Evolutionary conservation across 129 eudicot species (phyloP), one percentile per base, ranked within the genome.

Genomic region (Deinandra increscens): DNA sequence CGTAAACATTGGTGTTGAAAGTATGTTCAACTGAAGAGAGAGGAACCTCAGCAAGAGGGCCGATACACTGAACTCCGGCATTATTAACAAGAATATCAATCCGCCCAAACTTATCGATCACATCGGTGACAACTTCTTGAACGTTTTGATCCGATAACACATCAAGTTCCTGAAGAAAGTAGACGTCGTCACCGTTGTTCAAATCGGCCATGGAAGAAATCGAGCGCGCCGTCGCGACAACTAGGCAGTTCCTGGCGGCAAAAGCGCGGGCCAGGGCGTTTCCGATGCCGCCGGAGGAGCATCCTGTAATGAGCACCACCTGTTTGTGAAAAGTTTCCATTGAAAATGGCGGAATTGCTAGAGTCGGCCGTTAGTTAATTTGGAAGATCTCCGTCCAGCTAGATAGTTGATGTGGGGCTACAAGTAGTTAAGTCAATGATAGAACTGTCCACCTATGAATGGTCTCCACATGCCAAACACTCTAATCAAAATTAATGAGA

Each of bases 21-120:
- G 98, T 81, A 3, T 78, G 81, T 22, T 92, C 65, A 38, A 87
- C 71, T 0, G 85, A 37, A 68, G 86, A 64, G 4, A 93, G 48
- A 64, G 98, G 98, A 39, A 93, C 37, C 60, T 93, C 96, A 0
- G 95, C 98, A 49, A 89, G 83, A 62, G 98, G 98, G 7, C 96
- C 96, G 33, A 93, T 63, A 71, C 98, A 93, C 81, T 86, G 98
- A 45, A 93, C 91, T 12, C 98, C 98, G 60, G 98, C 98, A 61
- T 93, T 93, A 39, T 93, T 93, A 12, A 93, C 92, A 13, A 93
- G 63, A 7, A 93, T 53, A 75, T 89, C 98, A 11, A 93, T 80
- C 15, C 91, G 84, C 33, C 96, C 98, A 39, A 86, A 83, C 49
- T 70, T 81, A 49, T 81, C 85, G 2, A 89, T 64, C 10, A 84